Evolutionary conservation across 1,284 basidiomycete species (phyloP), one percentile per base, ranked within the genome.

Genomic region (Ceratobasidium sp.): DNA sequence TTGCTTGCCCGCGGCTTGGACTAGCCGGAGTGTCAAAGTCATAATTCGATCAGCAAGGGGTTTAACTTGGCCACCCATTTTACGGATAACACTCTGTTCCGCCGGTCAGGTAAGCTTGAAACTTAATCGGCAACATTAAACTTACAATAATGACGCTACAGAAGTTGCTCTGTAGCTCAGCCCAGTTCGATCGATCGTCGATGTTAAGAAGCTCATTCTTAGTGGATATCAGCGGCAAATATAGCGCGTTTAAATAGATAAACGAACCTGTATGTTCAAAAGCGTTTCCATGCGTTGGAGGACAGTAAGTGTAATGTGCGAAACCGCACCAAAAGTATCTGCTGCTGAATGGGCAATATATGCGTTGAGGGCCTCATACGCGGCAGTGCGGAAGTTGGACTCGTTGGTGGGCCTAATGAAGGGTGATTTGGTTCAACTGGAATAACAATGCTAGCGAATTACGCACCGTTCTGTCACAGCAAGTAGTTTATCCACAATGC

Each of bases 121-220:
- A 26, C 60, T 47, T 54, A 58, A 75, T 54, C 1, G 3, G 31
- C n/a, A 45, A n/a, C 7, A 47, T 0, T 51, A 8, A 20, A 86
- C 92, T 82, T 81, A 94, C 94, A 73, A 94, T 93, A 76, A 96
- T 87, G 63, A 98, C 94, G 78, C 93, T 92, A 85, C 96, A 98
- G 81, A 99, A 90, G 85, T 97, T 98, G 85, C 95, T 94, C 84
- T 99, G 97, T 54, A 99, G 88, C 84, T 99, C 97, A 82, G 97
- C 97, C 96, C 97, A 99, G 87, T 99, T 99, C 85, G 97, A 97
- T 80, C 95, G 91, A 83, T 99, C 97, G 84, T 99, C 97, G 56
- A 93, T 88, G 68, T 97, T 98, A 60, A 99, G 87, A 69, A 99
- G 93, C 86, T 99, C 97, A 84, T 94, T 94, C 90, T 97, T 83